Conservation (phyloP, 2,329 filamentous ascomycete species). For the Emericellopsis atlantica region DNA sequence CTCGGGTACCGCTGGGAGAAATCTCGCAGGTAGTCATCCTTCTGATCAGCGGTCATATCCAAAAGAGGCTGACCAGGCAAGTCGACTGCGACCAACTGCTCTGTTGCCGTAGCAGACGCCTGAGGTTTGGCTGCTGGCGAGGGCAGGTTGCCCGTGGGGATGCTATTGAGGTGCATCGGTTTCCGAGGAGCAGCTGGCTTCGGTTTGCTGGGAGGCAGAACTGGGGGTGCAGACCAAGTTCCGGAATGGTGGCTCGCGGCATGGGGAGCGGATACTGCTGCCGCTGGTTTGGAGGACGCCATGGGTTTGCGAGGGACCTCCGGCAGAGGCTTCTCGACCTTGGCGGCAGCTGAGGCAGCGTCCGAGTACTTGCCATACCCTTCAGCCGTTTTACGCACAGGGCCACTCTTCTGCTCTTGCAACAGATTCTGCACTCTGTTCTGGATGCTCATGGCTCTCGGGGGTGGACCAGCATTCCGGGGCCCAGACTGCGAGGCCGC, state of each 20-base stretch:
- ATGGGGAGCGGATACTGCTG: slow-evolving; percentile 5
- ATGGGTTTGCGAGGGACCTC: slow-evolving; percentile 40
- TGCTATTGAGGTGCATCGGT: slow-evolving; percentile 46
- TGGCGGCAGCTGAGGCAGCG: slow-evolving; percentile 21
- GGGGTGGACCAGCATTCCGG: slow-evolving; percentile 34
- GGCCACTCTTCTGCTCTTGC: slow-evolving; percentile 52
- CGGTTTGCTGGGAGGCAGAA: slow-evolving; percentile 10
- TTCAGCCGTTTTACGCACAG: slow-evolving; percentile 59
- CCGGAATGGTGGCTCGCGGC: slow-evolving; percentile 3
- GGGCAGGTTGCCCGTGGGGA: slow-evolving; percentile 28
- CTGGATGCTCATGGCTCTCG: slow-evolving; percentile 74
- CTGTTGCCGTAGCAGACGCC: slow-evolving; percentile 6
- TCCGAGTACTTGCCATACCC: slow-evolving; percentile 85
- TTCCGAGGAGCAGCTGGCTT: slow-evolving; percentile 48
- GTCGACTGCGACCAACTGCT: slow-evolving; percentile 30
- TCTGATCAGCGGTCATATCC: slow-evolving; percentile 44
- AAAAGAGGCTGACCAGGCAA: slow-evolving; percentile 34
- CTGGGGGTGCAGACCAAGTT: slow-evolving; percentile 9
- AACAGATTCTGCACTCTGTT: slow-evolving; percentile 79
- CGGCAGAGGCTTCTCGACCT: slow-evolving; percentile 24
- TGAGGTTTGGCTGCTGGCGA: slow-evolving; percentile 31
- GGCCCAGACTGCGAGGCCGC: slow-evolving; percentile 11
- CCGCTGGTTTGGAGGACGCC: slow-evolving; percentile 15
- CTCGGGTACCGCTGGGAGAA: slow-evolving; percentile 85
- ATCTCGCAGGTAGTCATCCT: slow-evolving; percentile 52